Evolutionary conservation across 495 filamentous ascomycete genomes (phyloP).

Genomic region (Penicillium roqueforti): DNA sequence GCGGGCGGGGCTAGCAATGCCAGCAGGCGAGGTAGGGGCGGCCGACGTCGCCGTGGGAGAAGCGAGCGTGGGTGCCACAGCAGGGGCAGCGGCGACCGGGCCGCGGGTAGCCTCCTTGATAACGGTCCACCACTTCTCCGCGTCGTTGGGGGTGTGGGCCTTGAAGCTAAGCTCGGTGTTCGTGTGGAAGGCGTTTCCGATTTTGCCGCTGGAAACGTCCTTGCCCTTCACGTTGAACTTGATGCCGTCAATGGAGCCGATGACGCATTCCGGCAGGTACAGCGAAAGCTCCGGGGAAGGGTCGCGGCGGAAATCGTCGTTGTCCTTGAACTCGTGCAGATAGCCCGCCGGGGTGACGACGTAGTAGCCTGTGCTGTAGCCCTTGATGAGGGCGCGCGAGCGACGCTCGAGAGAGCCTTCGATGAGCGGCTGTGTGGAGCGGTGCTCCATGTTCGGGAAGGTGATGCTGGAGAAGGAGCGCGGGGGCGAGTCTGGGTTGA

Average conservation of each 20-base stretch:
- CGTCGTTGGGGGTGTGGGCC: constrained; percentile 69
- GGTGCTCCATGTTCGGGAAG: constrained; percentile 87
- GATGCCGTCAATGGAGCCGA: constrained; percentile 67
- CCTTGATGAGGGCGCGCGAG: constrained; percentile 70
- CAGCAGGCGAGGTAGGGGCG: constrained; percentile 1
- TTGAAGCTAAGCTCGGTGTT: constrained; percentile 64
- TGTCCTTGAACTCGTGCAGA: constrained; percentile 93
- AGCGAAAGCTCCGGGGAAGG: constrained; percentile 81
- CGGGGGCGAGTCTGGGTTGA: constrained; percentile 70
- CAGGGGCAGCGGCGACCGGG: constrained; percentile 4
- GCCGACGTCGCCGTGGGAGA: constrained; percentile 8
- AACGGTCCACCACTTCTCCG: constrained; percentile 76
- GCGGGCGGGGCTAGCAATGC: background rate
- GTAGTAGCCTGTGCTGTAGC: constrained; percentile 79
- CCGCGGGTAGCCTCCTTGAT: constrained; percentile 47
- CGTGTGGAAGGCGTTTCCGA: constrained; percentile 56
- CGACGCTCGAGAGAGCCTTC: constrained; percentile 86
- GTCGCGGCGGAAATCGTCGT: constrained; percentile 77
- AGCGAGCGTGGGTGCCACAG: background rate
- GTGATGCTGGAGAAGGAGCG: constrained; percentile 65
- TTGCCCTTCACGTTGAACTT: constrained; percentile 97
- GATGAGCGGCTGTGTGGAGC: constrained; percentile 72
- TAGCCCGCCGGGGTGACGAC: constrained; percentile 81
- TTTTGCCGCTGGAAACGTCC: constrained; percentile 61
- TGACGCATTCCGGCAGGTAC: constrained; percentile 84